Base-by-base conservation (phyloP, 2,329 filamentous ascomycete species). In the Penicillium rolfsii region DNA sequence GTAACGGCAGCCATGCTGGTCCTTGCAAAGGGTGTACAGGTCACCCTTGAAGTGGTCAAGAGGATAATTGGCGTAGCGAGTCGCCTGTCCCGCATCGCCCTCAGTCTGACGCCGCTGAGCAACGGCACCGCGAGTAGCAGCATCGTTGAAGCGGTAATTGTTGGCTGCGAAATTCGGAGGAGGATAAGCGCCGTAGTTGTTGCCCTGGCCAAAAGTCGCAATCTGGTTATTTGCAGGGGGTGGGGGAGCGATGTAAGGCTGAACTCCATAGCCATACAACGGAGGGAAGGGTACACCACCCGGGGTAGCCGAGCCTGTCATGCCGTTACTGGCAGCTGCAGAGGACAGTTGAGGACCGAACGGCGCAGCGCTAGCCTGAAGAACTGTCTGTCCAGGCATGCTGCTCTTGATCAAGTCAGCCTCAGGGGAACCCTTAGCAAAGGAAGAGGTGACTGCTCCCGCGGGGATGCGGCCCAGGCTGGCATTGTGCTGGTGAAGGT, bases 1-100 rank as follows among this genome's bases (percentile, higher is more conserved):
- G 76, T 95, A 99, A 61, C 95, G 91, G 73, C 95, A 99, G 61
- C 95, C 95, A 77, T 99, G 93, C 80, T 99, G 95, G 73, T 99
- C 95, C 80, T 97, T 98, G 85, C 94, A 98, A 38, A 97, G 82
- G 54, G 87, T 85, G 76, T 97, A 96, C 71, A 99, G 91, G 70
- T 93, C 89, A 52, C 93, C 91, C 38, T 85, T 84, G 70, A 95
- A 89, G 36, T 89, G 86, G 74, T 97, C 91, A 24, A 98, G 82
- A 14, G 91, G 87, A 72, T 91, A 85, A 74, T 95, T 94, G 68
- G 90, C 87, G 79, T 91, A 97, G 62, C 92, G 90, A 70, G 89
- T 90, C 82, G 91, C 68, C 58, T 90, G 67, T 82, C 85, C 87
- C 28, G 58, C 55, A 49, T 82, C 81, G 49, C 79, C 77, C 65